Evolutionary conservation across 1,139 yeast genomes (phyloP), one percentile per base, ranked within the genome.

Genomic region (Diutina catenulata): DNA sequence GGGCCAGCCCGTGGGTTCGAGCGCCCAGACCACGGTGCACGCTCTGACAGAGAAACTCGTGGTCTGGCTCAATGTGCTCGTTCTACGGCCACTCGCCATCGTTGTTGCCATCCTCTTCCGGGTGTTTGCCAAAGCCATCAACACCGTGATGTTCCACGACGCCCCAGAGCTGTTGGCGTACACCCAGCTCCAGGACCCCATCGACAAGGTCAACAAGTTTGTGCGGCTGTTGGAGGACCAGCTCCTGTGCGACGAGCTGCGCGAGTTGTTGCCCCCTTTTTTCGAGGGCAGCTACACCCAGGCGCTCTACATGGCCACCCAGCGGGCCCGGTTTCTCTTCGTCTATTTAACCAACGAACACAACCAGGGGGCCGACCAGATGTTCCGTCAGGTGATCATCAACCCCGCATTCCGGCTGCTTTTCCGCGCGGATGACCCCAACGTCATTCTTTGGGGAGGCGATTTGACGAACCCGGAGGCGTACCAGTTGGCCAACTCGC

Each of bases 361-460:
- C 41, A 80, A 81, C 51, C 91, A 82, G 44, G 72, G 75, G 40
- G 68, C 79, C 1, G 56, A 62, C 25, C 56, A 59, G 3, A 74
- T 83, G 41, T 72, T 78, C 41, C 57, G 68, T n/a, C 65, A 68
- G 11, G 68, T 82, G 3, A 57, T 87, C 33, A 60, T 77, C 28
- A 65, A 74, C 45, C 69, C 68, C 1, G 59, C 58, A 25, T 76
- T 86, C 40, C 59, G 73, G 6, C 59, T 60, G 8, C 59, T 80
- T 37, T 58, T 83, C 37, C 41, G 45, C 13, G 33, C 22, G 8
- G 40, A 46, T 68, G 38, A 62, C 70, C 48, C 47, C 7, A 38
- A 46, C 36, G 55, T 78, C 3, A 50, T 86, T 3, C 61, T 86
- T 4, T 91, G 97, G 97, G 94, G 93, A 27, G 95, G 96, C 7